Percentiles rank a stretch among this genome's conserved stretches.
Conservation (phyloP, 352 stramenopile genomes). For the Globisporangium abappressorium region DNA sequence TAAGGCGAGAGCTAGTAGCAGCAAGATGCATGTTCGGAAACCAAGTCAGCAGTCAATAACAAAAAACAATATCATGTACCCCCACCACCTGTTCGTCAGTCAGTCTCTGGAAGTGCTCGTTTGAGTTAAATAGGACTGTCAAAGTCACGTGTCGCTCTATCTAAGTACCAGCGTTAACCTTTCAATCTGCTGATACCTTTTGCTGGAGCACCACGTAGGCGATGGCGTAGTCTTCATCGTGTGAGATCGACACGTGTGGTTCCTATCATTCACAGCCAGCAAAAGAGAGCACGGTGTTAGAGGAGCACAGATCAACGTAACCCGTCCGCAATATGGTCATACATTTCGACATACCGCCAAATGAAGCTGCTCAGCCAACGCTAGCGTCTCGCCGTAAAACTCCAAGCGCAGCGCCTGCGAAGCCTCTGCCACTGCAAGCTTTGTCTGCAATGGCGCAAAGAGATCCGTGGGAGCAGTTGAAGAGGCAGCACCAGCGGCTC, state of each 20-base stretch:
- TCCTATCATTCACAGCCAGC: slow-evolving; percentile 20
- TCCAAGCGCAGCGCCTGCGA: slow-evolving; percentile 43
- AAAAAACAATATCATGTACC: slow-evolving; percentile 1
- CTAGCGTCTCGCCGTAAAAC: slow-evolving; percentile 58
- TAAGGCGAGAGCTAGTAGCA: neutral
- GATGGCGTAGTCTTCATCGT: slow-evolving; percentile 81
- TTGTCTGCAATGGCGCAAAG: slow-evolving; percentile 21
- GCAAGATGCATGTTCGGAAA: neutral
- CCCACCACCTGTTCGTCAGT: neutral
- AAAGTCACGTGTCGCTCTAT: neutral
- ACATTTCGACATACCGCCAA: slow-evolving; percentile 38
- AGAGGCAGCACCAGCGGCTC: neutral
- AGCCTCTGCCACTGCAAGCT: slow-evolving; percentile 26
- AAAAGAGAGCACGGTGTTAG: neutral
- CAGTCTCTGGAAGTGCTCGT: no score
- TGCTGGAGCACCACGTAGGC: slow-evolving; percentile 75
- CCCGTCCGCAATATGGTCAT: neutral
- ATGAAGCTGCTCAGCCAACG: slow-evolving; percentile 45
- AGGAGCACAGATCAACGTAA: neutral
- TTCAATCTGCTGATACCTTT: neutral
- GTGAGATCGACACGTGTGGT: slow-evolving; percentile 68
- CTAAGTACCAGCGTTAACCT: no score
- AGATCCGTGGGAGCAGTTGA: neutral
- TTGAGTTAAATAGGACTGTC: neutral
- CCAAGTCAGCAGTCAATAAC: neutral